A percentile compares a stretch with the other conserved stretches of the same genome.
Evolutionary conservation across 108 stramenopile genomes (phyloP).

Genomic region (Mediolabrus comicus): DNA sequence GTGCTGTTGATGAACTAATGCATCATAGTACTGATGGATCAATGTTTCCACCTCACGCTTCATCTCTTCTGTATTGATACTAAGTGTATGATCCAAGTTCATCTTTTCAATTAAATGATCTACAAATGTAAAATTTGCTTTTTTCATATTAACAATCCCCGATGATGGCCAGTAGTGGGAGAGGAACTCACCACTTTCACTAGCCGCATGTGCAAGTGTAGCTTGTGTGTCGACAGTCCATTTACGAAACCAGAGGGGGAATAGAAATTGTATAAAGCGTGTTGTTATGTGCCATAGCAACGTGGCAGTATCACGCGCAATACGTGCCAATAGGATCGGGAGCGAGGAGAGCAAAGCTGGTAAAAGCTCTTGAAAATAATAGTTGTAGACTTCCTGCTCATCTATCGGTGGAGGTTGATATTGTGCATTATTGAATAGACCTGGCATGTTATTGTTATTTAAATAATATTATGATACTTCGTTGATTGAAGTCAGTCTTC

Average conservation of each 20-base stretch:
- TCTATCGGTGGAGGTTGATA: not conserved
- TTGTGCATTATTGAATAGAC: not conserved
- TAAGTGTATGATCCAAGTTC: slow-evolving; percentile 3
- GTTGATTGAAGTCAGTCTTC: not conserved
- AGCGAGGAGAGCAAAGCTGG: slow-evolving; percentile 56
- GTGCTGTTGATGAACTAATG: slow-evolving; percentile 18
- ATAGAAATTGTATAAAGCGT: slow-evolving; percentile 42
- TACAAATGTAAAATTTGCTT: slow-evolving; percentile 29
- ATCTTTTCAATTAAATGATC: slow-evolving; percentile 16
- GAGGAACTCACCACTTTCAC: slow-evolving; percentile 36
- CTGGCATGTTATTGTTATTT: not conserved
- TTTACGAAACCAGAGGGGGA: slow-evolving; percentile 43
- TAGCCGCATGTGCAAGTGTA: slow-evolving; percentile 22
- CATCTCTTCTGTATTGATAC: slow-evolving; percentile 30
- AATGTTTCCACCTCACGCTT: slow-evolving; percentile 19
- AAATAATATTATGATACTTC: not conserved
- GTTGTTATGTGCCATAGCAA: not conserved
- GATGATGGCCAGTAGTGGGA: slow-evolving; percentile 17
- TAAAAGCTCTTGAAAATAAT: slow-evolving; percentile 48
- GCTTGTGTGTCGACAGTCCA: slow-evolving; percentile 21
- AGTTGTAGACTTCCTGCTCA: slow-evolving; percentile 49
- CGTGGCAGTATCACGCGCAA: slow-evolving; percentile 29
- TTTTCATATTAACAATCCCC: slow-evolving; percentile 17
- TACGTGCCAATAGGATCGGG: slow-evolving; percentile 45
- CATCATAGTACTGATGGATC: slow-evolving; percentile 31